Conservation (phyloP, 2,329 filamentous ascomycete genomes). For the Botrytis paeoniae region DNA sequence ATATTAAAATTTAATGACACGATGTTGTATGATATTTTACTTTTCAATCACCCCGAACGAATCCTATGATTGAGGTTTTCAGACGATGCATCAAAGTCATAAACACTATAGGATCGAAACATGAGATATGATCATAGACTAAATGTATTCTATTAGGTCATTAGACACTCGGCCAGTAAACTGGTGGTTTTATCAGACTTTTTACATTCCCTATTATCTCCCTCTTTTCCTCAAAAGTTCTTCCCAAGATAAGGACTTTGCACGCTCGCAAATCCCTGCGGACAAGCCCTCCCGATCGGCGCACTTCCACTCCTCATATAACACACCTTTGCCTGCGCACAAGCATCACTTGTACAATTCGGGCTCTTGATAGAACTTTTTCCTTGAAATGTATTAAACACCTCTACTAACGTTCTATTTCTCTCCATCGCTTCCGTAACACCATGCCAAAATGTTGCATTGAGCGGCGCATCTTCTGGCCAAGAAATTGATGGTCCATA, state of each 20-base stretch:
- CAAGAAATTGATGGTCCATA: conserved; percentile 46
- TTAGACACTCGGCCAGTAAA: not conserved
- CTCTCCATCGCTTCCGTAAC: conserved; percentile 56
- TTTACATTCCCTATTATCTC: not conserved
- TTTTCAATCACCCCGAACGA: no score
- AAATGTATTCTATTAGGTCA: not conserved
- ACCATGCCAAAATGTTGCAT: conserved; percentile 57
- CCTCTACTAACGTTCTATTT: conserved; percentile 47
- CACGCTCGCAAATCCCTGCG: conserved; percentile 47
- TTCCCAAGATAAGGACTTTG: conserved; percentile 40
- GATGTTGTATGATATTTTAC: not conserved
- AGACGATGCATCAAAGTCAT: not conserved
- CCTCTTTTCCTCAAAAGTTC: conserved; percentile 33
- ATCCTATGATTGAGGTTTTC: not conserved
- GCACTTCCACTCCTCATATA: conserved; percentile 57
- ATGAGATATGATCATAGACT: not conserved
- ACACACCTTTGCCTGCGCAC: conserved; percentile 53
- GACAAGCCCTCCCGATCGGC: conserved; percentile 49
- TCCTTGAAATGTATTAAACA: conserved; percentile 51
- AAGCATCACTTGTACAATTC: conserved; percentile 50
- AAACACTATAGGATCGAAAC: not conserved
- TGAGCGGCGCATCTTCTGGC: conserved; percentile 49
- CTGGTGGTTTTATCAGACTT: not conserved
- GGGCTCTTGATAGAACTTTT: conserved; percentile 50
- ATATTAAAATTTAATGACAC: not conserved